Percentiles rank a stretch among this genome's conserved stretches.
These are phyloP conservation scores for Ceratocystis albifundus DNA, from an alignment of 2,329 filamentous ascomycete genomes.

Conservation along the genomic window DNA sequence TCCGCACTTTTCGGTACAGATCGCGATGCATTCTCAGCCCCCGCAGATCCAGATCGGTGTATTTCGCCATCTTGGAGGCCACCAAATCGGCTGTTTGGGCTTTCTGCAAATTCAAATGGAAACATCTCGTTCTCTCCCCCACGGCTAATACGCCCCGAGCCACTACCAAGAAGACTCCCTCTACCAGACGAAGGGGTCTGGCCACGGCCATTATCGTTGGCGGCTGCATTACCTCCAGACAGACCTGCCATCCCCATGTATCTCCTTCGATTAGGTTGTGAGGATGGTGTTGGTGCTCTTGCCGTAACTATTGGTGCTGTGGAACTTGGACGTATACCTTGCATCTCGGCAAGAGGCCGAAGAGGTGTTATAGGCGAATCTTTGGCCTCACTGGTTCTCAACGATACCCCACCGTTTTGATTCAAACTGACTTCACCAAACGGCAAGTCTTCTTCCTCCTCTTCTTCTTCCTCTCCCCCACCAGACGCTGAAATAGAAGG, in stretches of 20 bases:
- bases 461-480: conserved; percentile 48
- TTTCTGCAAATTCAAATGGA: conserved; percentile 19
- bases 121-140: conserved; percentile 19
- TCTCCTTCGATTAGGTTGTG: conserved; percentile 37
- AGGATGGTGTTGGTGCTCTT: conserved; percentile 31
- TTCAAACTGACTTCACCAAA: conserved; percentile 57
- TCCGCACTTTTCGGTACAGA: not conserved
- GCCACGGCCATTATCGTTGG: conserved; percentile 30
- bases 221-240: conserved; percentile 2
- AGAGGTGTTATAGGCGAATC: conserved; percentile 3
- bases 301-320: not conserved
- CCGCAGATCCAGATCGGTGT: conserved; percentile 30
- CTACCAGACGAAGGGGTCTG: conserved; percentile 37
- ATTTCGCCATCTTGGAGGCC: conserved; percentile 45
- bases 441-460: conserved; percentile 51
- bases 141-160: conserved; percentile 18
- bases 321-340: not conserved
- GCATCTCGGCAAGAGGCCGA: conserved; percentile 14
- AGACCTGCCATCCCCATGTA: conserved; percentile 35
- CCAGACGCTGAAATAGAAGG: conserved; percentile 43
- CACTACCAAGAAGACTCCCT: conserved; percentile 33
- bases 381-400: not conserved
- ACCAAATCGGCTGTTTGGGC: conserved; percentile 43
- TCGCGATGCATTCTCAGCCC: conserved; percentile 26
- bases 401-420: conserved; percentile 41